phyloP scores from a whole-genome alignment of 2,329 filamentous ascomycete genomes.

The Clonostachys chloroleuca region DNA sequence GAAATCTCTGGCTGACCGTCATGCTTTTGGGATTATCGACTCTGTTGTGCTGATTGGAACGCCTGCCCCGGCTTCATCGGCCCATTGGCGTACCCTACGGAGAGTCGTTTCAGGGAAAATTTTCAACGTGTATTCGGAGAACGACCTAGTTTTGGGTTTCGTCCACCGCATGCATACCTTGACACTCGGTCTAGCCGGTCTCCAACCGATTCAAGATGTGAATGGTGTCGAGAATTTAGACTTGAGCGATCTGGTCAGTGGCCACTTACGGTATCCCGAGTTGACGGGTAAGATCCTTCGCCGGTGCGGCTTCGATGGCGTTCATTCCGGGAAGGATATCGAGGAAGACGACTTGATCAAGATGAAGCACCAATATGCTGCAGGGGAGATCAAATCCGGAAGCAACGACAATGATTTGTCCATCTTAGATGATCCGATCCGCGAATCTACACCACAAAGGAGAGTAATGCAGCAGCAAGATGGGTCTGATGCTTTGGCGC shows the following conservation, averaged over 20 bases:
- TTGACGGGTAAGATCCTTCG: slow-evolving; percentile 46
- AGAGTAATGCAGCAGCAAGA: no score
- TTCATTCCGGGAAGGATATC: slow-evolving; percentile 38
- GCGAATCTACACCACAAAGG: not conserved
- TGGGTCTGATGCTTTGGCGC: no score
- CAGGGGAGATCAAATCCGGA: slow-evolving; percentile 14
- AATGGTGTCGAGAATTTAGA: slow-evolving; percentile 58
- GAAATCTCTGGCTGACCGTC: slow-evolving; percentile 68
- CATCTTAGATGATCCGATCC: not conserved
- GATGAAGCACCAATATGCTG: slow-evolving; percentile 29
- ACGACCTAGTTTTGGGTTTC: slow-evolving; percentile 84
- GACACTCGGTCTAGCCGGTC: slow-evolving; percentile 76
- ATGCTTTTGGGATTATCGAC: slow-evolving; percentile 80
- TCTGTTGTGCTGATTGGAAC: slow-evolving; percentile 79
- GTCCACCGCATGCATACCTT: slow-evolving; percentile 81
- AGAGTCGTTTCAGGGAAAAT: slow-evolving; percentile 76
- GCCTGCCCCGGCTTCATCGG: slow-evolving; percentile 66
- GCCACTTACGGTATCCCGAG: slow-evolving; percentile 47
- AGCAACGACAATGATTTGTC: slow-evolving; percentile 16
- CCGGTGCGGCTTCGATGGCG: slow-evolving; percentile 44
- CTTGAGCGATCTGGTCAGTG: slow-evolving; percentile 46
- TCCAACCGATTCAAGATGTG: slow-evolving; percentile 68
- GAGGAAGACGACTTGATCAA: slow-evolving; percentile 47
- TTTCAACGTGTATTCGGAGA: slow-evolving; percentile 84
- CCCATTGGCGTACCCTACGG: slow-evolving; percentile 73